A percentile compares a stretch with the other conserved stretches of the same genome.
These are phyloP conservation scores for Lactarius hatsudake DNA, from an alignment of 768 basidiomycete genomes.

Conservation along the genomic window DNA sequence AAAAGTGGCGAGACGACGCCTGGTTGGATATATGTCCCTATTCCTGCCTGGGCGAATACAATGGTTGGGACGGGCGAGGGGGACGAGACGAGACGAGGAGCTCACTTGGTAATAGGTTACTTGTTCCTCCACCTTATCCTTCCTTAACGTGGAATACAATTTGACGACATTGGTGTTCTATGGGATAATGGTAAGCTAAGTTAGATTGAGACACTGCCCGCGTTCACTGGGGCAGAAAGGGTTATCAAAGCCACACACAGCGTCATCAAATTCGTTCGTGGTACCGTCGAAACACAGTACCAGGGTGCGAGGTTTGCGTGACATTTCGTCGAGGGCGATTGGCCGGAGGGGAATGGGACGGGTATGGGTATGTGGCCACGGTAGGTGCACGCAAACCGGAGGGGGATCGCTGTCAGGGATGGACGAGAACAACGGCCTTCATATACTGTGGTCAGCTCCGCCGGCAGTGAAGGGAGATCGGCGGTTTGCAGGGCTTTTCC, in stretches of 20 bases:
- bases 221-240: not conserved
- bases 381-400: not conserved
- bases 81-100: not conserved
- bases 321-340: conserved; percentile 22
- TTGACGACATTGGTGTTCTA: conserved; percentile 44
- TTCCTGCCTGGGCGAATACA: conserved; percentile 38
- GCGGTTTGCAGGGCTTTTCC: not conserved
- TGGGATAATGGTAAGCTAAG: too few species aligned
- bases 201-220: not conserved
- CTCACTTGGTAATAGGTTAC: conserved; percentile 66
- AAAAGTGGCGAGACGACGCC: conserved; percentile 65
- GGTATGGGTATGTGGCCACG: not conserved
- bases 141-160: conserved; percentile 38
- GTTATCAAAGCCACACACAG: not conserved
- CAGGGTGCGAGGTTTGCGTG: conserved; percentile 20
- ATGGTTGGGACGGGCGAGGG: not conserved
- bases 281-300: conserved; percentile 29
- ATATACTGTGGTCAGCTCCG: not conserved
- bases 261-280: conserved; percentile 4
- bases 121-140: conserved; percentile 38
- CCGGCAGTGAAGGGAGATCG: too few species aligned
- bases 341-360: not conserved
- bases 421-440: not conserved
- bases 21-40: conserved; percentile 54
- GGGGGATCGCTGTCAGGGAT: not conserved